A percentile compares a stretch with the other conserved stretches of the same genome.
These are phyloP conservation scores for Magnaporthiopsis rhizophila DNA, from an alignment of 2,329 filamentous ascomycete genomes.

Conservation along the genomic window DNA sequence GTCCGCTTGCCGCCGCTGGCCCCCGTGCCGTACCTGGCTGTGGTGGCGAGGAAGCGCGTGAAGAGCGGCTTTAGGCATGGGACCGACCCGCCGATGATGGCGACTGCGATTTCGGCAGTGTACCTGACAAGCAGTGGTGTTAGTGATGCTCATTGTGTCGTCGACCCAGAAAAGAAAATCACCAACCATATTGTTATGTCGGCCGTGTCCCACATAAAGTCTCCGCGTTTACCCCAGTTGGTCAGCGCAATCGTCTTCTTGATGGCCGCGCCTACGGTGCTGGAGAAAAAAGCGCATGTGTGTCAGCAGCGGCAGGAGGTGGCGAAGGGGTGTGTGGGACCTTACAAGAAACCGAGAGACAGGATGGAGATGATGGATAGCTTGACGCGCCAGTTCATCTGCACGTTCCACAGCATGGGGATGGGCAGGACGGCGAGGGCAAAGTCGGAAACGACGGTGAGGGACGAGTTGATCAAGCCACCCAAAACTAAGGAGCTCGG, in stretches of 20 bases:
- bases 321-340: too few species aligned
- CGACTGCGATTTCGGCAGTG: conserved; percentile 28
- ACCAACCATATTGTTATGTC: conserved; percentile 27
- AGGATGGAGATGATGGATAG: conserved; percentile 36
- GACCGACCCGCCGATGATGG: conserved; percentile 26
- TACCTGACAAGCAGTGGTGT: conserved; percentile 15
- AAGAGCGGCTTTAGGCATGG: conserved; percentile 21
- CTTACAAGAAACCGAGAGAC: conserved; percentile 35
- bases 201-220: conserved; percentile 23
- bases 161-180: too few species aligned
- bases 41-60: conserved; percentile 3
- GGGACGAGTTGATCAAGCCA: conserved; percentile 33
- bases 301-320: too few species aligned
- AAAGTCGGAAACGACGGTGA: conserved; percentile 40
- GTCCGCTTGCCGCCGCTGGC: background rate
- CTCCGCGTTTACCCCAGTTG: conserved; percentile 13
- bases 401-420: conserved; percentile 40
- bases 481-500: conserved; percentile 33
- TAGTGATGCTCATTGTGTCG: too few species aligned
- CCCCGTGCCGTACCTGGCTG: background rate
- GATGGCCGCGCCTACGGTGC: background rate
- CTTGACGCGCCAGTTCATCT: conserved; percentile 39
- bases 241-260: background rate
- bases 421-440: conserved; percentile 42
- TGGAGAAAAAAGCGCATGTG: too few species aligned